Conservation (phyloP, 2,329 filamentous ascomycete species). For the Myotisia sp. region DNA sequence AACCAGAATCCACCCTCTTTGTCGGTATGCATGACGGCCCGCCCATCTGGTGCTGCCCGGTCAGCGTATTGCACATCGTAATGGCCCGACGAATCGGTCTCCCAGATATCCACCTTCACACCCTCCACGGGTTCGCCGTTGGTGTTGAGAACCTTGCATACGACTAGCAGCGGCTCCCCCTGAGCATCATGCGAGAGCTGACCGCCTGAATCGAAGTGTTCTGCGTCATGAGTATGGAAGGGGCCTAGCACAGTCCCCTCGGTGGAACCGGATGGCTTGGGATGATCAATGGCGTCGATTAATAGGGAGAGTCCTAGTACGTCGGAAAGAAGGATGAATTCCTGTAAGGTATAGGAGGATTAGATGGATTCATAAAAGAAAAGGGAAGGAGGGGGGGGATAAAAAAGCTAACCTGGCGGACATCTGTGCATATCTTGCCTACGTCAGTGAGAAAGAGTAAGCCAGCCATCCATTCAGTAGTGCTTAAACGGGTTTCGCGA, state of each 20-base stretch:
- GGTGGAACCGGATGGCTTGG: slow-evolving; percentile 54
- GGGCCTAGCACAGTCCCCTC: slow-evolving; percentile 71
- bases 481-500: slow-evolving; percentile 60
- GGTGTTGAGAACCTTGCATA: slow-evolving; percentile 58
- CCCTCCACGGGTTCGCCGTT: slow-evolving; percentile 46
- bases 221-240: slow-evolving; percentile 69
- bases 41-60: slow-evolving; percentile 51
- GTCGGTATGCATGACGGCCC: slow-evolving; percentile 57
- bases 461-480: slow-evolving; percentile 63
- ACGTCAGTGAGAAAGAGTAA: slow-evolving; percentile 57
- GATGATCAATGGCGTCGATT: slow-evolving; percentile 71
- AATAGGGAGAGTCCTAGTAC: slow-evolving; percentile 65
- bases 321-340: slow-evolving; percentile 73
- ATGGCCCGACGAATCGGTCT: slow-evolving; percentile 64
- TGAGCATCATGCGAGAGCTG: slow-evolving; percentile 53
- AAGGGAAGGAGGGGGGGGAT: neutral
- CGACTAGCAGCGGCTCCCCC: slow-evolving; percentile 55
- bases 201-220: slow-evolving; percentile 40
- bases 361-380: slow-evolving; percentile 1
- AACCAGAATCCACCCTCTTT: slow-evolving; percentile 69
- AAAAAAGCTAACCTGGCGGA: slow-evolving; percentile 51
- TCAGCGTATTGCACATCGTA: slow-evolving; percentile 69
- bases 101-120: slow-evolving; percentile 71
- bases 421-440: slow-evolving; percentile 59
- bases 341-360: too few relatives aligned